These are phyloP conservation scores for Agrocybe pediades DNA, from an alignment of 768 basidiomycete genomes.

Conservation along the genomic window DNA sequence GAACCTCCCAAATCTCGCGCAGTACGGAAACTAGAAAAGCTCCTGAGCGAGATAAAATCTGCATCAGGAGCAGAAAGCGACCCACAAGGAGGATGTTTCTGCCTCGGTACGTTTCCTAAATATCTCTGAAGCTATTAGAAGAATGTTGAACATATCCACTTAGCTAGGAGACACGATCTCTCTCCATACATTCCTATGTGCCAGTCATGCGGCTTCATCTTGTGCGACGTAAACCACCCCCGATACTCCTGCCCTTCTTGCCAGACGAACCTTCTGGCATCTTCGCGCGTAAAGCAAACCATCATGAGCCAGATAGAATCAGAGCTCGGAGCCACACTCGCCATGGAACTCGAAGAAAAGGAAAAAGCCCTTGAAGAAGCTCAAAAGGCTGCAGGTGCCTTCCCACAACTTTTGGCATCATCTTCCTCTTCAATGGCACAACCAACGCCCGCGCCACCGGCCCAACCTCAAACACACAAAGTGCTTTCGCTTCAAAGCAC, in stretches of 20 bases:
- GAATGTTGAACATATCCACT: background rate
- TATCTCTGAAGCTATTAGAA: background rate
- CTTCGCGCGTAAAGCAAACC: conserved; percentile 32
- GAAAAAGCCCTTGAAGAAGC: conserved; percentile 49
- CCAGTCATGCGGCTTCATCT: conserved; percentile 57
- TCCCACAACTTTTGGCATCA: conserved; percentile 50
- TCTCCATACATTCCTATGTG: conserved; percentile 61
- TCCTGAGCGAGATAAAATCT: conserved; percentile 40
- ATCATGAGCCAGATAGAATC: conserved; percentile 46
- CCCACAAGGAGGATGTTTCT: conserved; percentile 70
- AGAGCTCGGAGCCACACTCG: conserved; percentile 43
- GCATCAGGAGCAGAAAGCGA: conserved; percentile 43
- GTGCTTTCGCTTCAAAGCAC: conserved; percentile 55
- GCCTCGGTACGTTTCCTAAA: conserved; percentile 47
- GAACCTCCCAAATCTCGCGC: conserved; percentile 48
- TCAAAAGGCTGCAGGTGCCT: conserved; percentile 55
- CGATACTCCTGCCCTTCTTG: conserved; percentile 60
- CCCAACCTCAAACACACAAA: conserved; percentile 45
- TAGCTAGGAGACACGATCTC: conserved; percentile 60
- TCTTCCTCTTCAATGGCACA: conserved; percentile 2
- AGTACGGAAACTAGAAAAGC: conserved; percentile 47
- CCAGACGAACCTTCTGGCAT: conserved; percentile 35
- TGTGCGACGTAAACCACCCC: conserved; percentile 60
- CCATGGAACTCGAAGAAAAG: conserved; percentile 50
- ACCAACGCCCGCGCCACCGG: conserved; percentile 23